Evolutionary conservation across 257 asterid species (phyloP).

Genomic region (Lantana camara): DNA sequence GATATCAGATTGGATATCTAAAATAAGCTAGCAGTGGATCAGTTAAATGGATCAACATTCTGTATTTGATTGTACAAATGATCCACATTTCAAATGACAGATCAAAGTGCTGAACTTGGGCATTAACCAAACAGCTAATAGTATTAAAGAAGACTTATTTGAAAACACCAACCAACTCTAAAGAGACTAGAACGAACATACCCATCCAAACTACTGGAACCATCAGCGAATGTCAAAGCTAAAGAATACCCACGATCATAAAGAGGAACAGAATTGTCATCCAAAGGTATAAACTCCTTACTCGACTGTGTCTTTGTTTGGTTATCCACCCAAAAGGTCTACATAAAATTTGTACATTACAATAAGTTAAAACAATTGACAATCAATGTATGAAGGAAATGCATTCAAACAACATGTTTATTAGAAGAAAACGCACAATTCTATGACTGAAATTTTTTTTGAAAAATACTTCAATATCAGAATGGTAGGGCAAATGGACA

Average conservation of each 20-base stretch:
- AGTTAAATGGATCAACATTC: not conserved
- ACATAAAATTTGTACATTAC: slow-evolving; percentile 37
- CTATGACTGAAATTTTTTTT: not conserved
- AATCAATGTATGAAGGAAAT: slow-evolving; percentile 15
- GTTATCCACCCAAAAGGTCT: slow-evolving; percentile 90
- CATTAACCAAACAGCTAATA: not conserved
- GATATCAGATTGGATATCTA: slow-evolving; percentile 24
- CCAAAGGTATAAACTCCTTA: slow-evolving; percentile 63
- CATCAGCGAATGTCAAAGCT: slow-evolving; percentile 74
- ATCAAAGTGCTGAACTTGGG: not conserved
- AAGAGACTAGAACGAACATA: slow-evolving; percentile 32
- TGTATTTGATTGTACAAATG: not conserved
- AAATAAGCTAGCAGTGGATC: not conserved
- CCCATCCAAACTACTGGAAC: slow-evolving; percentile 69
- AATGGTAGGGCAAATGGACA: not conserved
- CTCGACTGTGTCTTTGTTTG: slow-evolving; percentile 41
- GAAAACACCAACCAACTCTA: slow-evolving; percentile 16
- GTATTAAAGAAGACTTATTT: not conserved
- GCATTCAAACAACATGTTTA: slow-evolving; percentile 11
- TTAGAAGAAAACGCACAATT: slow-evolving; percentile 1
- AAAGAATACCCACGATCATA: slow-evolving; percentile 91
- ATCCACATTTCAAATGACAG: slow-evolving; percentile 1
- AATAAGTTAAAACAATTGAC: slow-evolving; percentile 7
- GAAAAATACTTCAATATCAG: not conserved
- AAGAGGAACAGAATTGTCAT: slow-evolving; percentile 73